Evolutionary conservation across 768 basidiomycete genomes (phyloP).

Genomic region (Rhodotorula taiwanensis): DNA sequence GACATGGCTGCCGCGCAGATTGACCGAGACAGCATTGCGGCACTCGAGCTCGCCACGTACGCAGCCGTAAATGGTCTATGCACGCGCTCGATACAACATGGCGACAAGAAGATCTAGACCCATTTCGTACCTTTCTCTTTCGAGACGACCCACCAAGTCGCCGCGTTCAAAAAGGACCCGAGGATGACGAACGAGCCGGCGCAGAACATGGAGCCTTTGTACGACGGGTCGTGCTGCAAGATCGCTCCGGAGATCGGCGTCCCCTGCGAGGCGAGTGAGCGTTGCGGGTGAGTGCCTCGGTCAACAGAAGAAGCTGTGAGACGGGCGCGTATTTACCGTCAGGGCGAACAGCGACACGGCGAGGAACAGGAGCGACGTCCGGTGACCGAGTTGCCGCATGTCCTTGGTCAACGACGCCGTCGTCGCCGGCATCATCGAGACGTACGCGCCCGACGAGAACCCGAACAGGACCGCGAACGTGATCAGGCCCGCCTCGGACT

Average conservation of each 20-base stretch:
- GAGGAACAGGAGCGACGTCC: constrained; percentile 40
- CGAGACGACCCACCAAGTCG: constrained; percentile 14
- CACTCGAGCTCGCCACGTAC: no score
- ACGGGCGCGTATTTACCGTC: constrained; percentile 8
- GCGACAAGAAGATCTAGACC: no score
- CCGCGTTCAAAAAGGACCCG: constrained; percentile 7
- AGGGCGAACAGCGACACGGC: constrained; percentile 39
- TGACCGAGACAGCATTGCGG: no score
- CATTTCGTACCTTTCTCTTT: constrained; percentile 28
- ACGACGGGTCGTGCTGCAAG: constrained; percentile 37
- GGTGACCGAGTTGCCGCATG: constrained; percentile 40
- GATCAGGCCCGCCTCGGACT: constrained; percentile 38
- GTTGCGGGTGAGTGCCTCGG: not conserved
- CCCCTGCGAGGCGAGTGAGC: not conserved
- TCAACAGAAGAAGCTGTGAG: not conserved
- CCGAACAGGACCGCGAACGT: constrained; percentile 42
- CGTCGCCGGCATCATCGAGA: constrained; percentile 31
- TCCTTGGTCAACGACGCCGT: constrained; percentile 38
- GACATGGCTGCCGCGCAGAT: no score
- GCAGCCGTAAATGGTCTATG: no score
- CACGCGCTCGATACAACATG: no score
- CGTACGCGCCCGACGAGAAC: constrained; percentile 40
- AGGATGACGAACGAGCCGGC: constrained; percentile 26
- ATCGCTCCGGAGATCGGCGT: constrained; percentile 44
- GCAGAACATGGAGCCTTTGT: constrained; percentile 26